Evolutionary conservation across 371 early-diverging fungal genomes (phyloP).

Genomic region (Capillidium heterosporum): DNA sequence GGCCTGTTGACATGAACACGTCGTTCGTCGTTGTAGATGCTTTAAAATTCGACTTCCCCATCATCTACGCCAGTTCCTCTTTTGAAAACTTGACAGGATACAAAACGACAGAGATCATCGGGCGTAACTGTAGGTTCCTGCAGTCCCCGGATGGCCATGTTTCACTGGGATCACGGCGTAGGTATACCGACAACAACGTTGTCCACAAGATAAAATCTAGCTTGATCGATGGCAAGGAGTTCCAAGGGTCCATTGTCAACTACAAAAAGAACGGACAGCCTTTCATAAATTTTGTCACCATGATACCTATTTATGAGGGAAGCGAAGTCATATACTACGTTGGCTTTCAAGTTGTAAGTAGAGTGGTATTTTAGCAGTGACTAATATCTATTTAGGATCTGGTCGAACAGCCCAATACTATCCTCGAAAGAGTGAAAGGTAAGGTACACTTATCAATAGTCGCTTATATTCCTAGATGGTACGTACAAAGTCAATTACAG

Average conservation of each 20-base stretch:
- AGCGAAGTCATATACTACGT: constrained; percentile 32
- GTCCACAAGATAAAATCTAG: constrained; percentile 28
- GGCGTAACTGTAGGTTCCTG: constrained; percentile 40
- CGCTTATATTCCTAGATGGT: constrained; percentile 15
- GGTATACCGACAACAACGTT: constrained; percentile 28
- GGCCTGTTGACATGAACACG: constrained; percentile 33
- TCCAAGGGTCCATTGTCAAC: constrained; percentile 38
- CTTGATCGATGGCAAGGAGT: constrained; percentile 25
- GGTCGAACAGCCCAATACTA: constrained; percentile 46
- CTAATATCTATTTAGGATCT: constrained; percentile 18
- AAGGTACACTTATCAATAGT: background rate
- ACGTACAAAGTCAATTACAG: constrained; percentile 33
- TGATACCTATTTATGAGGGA: constrained; percentile 32
- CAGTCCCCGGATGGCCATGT: constrained; percentile 29
- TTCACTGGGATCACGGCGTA: constrained; percentile 18
- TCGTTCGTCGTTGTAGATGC: constrained; percentile 25
- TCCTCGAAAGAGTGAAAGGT: constrained; percentile 29
- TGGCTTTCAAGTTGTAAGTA: constrained; percentile 34
- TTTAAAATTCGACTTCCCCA: constrained; percentile 17
- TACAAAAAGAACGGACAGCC: constrained; percentile 44
- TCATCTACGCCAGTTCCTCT: constrained; percentile 33
- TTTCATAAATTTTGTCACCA: constrained; percentile 52
- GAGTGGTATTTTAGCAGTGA: background rate
- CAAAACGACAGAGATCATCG: constrained; percentile 22
- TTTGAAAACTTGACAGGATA: constrained; percentile 41